Conservation (phyloP, 768 basidiomycete genomes). For the Suillus plorans region DNA sequence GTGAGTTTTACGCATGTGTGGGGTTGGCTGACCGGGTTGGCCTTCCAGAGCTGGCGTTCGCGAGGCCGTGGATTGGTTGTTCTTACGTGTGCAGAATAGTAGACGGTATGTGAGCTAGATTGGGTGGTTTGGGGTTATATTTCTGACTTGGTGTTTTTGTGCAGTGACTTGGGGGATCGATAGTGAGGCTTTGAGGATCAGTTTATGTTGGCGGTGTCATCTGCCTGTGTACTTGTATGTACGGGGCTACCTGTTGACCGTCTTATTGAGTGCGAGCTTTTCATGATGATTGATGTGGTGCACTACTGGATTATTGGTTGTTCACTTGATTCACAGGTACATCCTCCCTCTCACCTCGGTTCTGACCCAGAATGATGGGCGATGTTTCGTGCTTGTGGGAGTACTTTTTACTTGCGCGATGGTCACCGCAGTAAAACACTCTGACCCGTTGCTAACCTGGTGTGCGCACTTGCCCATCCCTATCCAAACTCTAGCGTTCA, state of each 20-base stretch:
- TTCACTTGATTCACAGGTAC: neutral
- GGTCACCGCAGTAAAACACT: neutral
- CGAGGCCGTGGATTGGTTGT: slow-evolving; percentile 92
- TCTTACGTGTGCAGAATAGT: slow-evolving; percentile 90
- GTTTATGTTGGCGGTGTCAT: neutral
- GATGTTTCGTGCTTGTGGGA: neutral
- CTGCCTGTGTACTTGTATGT: neutral
- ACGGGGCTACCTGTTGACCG: neutral
- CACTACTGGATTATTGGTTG: neutral
- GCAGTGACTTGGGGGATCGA: neutral
- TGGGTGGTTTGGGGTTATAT: neutral
- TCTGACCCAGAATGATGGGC: neutral
- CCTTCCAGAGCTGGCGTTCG: slow-evolving; percentile 75
- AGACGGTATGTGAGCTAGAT: slow-evolving; percentile 45
- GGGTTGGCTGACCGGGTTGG: neutral
- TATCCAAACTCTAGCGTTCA: neutral
- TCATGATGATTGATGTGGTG: neutral
- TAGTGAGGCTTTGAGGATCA: neutral
- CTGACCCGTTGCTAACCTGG: neutral
- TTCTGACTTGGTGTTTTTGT: neutral
- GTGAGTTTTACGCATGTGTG: slow-evolving; percentile 13
- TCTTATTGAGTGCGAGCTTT: neutral
- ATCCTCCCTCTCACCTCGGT: neutral
- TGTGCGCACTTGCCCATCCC: no score
- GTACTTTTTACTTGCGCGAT: neutral